Evolutionary conservation across 2,329 filamentous ascomycete species (phyloP).

Genomic region (Didymella glomerata): DNA sequence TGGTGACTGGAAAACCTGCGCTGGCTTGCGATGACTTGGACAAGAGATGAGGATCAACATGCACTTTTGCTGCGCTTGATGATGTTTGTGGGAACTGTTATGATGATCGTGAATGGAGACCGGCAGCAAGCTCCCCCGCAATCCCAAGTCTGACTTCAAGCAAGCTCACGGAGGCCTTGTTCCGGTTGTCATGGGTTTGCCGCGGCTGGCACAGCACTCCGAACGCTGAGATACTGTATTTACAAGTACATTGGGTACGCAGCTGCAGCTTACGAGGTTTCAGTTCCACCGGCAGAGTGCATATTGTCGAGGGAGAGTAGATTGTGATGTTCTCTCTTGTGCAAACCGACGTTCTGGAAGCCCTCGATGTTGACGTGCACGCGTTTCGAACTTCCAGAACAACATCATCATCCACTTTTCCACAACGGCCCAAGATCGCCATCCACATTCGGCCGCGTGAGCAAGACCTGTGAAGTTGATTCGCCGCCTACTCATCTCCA

Average conservation of each 20-base stretch:
- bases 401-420: neutral
- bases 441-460: conserved; percentile 16
- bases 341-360: conserved; percentile 9
- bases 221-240: neutral
- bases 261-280: neutral
- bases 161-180: conserved; percentile 5
- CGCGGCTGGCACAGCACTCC: neutral
- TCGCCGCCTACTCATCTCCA: conserved; percentile 7
- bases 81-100: conserved; percentile 1
- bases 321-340: neutral
- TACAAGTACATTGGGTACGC: neutral
- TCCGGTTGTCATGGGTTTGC: conserved; percentile 1
- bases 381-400: conserved; percentile 13
- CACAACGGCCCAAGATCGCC: conserved; percentile 12
- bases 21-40: conserved; percentile 13
- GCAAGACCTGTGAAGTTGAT: neutral
- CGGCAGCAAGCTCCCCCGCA: conserved; percentile 5
- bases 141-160: conserved; percentile 4
- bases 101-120: conserved; percentile 10
- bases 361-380: neutral
- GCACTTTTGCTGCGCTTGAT: conserved; percentile 9
- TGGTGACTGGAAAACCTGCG: conserved; percentile 12
- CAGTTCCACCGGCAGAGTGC: neutral
- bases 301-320: neutral
- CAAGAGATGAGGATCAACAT: conserved; percentile 23